A percentile compares a stretch with the other conserved stretches of the same genome.
Evolutionary conservation across 495 filamentous ascomycete genomes (phyloP).

Genomic region (Hypomontagnella monticulosa): DNA sequence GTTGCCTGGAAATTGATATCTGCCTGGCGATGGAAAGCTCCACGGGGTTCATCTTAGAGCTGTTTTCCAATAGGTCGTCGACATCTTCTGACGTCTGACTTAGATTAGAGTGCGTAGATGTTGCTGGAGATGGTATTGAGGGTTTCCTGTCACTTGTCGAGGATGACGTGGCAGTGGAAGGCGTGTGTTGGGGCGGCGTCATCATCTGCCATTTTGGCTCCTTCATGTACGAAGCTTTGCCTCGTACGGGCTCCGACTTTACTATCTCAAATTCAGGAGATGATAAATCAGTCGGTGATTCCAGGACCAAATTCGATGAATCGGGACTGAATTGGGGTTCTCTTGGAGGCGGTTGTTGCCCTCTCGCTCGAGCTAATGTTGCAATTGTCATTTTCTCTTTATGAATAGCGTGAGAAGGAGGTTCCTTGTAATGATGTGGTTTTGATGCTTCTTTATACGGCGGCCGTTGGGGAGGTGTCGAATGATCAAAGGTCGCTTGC

Average conservation of each 20-base stretch:
- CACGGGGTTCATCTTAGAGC: constrained; percentile 50
- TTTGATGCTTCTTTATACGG: constrained; percentile 6
- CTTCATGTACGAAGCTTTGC: constrained; percentile 44
- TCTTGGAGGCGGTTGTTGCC: constrained; percentile 18
- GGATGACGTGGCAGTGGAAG: constrained; percentile 41
- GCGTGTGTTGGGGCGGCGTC: constrained; percentile 47
- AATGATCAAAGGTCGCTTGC: constrained; percentile 44
- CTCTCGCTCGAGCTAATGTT: constrained; percentile 30
- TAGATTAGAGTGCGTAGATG: constrained; percentile 44
- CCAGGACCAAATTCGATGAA: constrained; percentile 58
- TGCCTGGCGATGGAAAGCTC: constrained; percentile 68
- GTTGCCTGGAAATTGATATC: constrained; percentile 66
- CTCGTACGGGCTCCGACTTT: constrained; percentile 34
- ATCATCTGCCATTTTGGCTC: constrained; percentile 65
- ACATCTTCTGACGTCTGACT: constrained; percentile 46
- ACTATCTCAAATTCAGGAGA: constrained; percentile 39
- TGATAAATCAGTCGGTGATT: constrained; percentile 53
- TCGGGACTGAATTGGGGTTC: constrained; percentile 52
- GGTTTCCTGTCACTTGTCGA: constrained; percentile 45
- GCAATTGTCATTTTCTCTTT: constrained; percentile 40
- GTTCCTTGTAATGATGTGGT: constrained; percentile 8
- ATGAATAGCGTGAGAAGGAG: constrained; percentile 21
- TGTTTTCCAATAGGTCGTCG: constrained; percentile 49
- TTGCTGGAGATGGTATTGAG: constrained; percentile 43
- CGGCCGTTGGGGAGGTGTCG: constrained; percentile 5